phyloP scores from a whole-genome alignment of 192 early-diverging fungal species.

The Backusella tarrabulga region DNA sequence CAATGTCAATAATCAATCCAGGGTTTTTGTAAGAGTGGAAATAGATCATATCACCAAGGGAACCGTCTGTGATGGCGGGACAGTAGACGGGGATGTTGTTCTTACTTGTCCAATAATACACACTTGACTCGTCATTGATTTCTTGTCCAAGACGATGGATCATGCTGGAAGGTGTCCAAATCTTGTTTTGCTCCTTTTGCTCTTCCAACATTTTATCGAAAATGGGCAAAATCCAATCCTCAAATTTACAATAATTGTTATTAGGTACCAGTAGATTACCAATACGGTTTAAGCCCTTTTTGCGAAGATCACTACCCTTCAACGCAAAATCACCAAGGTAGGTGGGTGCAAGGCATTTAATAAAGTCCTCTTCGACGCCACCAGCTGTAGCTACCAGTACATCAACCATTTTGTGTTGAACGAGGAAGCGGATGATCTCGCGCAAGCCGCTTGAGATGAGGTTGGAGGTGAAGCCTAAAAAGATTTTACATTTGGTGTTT shows the following conservation, averaged over 20 bases:
- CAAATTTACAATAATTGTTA: constrained; percentile 99
- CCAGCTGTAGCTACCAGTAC: constrained; percentile 92
- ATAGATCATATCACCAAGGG: constrained; percentile 98
- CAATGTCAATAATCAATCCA: constrained; percentile 91
- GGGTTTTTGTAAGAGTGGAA: constrained; percentile 97
- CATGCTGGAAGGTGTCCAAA: constrained; percentile 94
- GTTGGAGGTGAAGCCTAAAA: constrained; percentile 97
- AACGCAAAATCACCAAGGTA: constrained; percentile 81
- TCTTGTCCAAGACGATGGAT: constrained; percentile 86
- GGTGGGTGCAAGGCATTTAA: constrained; percentile 92
- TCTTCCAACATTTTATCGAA: constrained; percentile 91
- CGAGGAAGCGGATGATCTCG: constrained; percentile 88
- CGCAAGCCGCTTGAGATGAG: constrained; percentile 93
- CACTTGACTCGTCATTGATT: constrained; percentile 85
- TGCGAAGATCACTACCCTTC: constrained; percentile 75
- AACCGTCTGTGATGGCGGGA: constrained; percentile 97
- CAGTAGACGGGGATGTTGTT: constrained; percentile 98
- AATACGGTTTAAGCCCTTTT: constrained; percentile 92
- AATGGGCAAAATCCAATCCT: constrained; percentile 97
- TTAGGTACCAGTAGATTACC: constrained; percentile 98
- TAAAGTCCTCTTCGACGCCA: constrained; percentile 97
- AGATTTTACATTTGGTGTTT: constrained; percentile 91
- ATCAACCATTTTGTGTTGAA: constrained; percentile 87
- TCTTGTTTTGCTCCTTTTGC: constrained; percentile 74
- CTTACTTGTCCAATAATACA: constrained; percentile 89